Conservation (phyloP, 345 rosid species). For the Eucalyptus lansdowneana region DNA sequence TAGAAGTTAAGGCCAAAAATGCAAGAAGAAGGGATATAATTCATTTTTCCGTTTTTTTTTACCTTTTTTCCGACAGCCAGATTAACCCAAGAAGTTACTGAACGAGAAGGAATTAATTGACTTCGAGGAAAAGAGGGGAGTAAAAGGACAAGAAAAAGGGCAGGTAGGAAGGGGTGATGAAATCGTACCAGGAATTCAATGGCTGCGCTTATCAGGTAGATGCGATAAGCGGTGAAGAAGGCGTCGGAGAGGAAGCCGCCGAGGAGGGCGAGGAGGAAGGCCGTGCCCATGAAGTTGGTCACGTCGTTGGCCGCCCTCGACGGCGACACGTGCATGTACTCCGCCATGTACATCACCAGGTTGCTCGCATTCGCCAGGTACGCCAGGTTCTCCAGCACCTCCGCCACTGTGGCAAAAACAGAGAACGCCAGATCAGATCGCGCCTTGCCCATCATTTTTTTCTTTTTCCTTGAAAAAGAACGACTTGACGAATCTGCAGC, state of each 20-base stretch:
- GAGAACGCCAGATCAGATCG: background rate
- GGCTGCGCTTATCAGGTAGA: slow-evolving; percentile 10
- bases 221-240: slow-evolving; percentile 11
- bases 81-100: background rate
- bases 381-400: slow-evolving; percentile 84
- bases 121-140: background rate
- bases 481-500: background rate
- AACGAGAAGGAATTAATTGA: background rate
- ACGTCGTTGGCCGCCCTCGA: slow-evolving; percentile 72
- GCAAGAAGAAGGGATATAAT: background rate
- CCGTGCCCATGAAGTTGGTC: slow-evolving; percentile 80
- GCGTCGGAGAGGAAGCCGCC: slow-evolving; percentile 91
- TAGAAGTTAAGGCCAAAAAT: background rate
- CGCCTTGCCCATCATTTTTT: background rate
- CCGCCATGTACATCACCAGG: slow-evolving; percentile 56
- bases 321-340: slow-evolving; percentile 66
- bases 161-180: background rate
- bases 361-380: slow-evolving; percentile 78
- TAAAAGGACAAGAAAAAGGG: background rate
- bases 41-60: background rate
- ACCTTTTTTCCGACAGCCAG: background rate
- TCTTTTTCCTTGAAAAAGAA: background rate
- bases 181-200: slow-evolving; percentile 8
- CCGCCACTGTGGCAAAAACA: slow-evolving; percentile 35
- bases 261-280: slow-evolving; percentile 71